Evolutionary conservation across 805 yeast genomes (phyloP).

Genomic region (Saturnispora sanitii): DNA sequence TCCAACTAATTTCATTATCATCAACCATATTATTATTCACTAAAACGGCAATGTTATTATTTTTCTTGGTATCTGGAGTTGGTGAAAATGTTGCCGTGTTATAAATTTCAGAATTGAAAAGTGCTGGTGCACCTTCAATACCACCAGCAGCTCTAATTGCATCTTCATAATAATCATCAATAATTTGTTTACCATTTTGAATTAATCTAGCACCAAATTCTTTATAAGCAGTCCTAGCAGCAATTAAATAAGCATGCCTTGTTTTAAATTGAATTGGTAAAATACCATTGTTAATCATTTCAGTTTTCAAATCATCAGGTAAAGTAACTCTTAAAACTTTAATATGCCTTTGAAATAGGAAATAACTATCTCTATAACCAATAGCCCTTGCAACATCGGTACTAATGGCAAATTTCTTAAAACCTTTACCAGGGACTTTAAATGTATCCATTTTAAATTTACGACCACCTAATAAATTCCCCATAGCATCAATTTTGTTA

Average conservation of each 20-base stretch:
- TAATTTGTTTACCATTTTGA: constrained; percentile 66
- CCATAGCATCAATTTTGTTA: constrained; percentile 56
- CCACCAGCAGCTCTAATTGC: constrained; percentile 48
- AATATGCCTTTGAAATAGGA: constrained; percentile 79
- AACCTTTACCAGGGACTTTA: constrained; percentile 56
- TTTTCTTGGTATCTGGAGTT: constrained; percentile 4
- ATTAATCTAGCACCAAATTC: constrained; percentile 88
- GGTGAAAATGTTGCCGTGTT: not conserved
- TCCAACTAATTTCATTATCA: constrained; percentile 40
- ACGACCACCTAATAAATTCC: constrained; percentile 63
- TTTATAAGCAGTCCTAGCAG: constrained; percentile 80
- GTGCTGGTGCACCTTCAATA: constrained; percentile 45
- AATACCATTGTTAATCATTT: constrained; percentile 67
- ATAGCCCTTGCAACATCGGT: constrained; percentile 95
- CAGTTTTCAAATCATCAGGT: constrained; percentile 69
- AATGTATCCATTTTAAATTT: constrained; percentile 64
- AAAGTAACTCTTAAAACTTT: constrained; percentile 64
- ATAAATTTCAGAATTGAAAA: constrained; percentile 6
- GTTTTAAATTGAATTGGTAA: constrained; percentile 89
- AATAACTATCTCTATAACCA: constrained; percentile 86
- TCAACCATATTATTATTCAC: constrained; percentile 8
- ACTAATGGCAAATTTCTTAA: constrained; percentile 73
- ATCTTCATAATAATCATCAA: constrained; percentile 83
- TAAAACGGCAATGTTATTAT: constrained; percentile 7
- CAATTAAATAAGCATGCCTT: constrained; percentile 77